Percentiles rank a stretch among this genome's conserved stretches.
Evolutionary conservation across 805 yeast species (phyloP).

Genomic region (Myxozyma melibiosi): DNA sequence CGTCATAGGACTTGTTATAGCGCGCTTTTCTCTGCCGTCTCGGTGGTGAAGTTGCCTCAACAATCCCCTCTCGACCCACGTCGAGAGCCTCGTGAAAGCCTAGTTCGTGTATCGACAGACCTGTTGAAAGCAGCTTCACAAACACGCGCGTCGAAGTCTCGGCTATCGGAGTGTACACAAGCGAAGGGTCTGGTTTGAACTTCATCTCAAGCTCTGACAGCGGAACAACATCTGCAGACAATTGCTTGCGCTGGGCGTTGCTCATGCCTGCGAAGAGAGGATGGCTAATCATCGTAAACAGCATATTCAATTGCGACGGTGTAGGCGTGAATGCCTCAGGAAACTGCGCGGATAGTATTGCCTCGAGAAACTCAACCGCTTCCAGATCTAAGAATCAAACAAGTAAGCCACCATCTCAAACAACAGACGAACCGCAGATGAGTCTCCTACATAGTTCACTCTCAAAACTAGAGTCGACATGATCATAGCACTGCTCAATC

Average conservation of each 20-base stretch:
- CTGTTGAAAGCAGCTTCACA: conserved; percentile 10
- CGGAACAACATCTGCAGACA: neutral
- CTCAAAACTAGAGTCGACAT: conserved; percentile 23
- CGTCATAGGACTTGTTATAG: neutral
- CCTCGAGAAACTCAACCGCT: conserved; percentile 23
- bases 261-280: conserved; percentile 17
- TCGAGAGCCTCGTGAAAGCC: conserved; percentile 15
- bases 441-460: conserved; percentile 27
- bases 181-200: neutral
- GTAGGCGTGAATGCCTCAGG: conserved; percentile 24
- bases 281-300: conserved; percentile 25
- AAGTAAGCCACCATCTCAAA: neutral
- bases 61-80: conserved; percentile 1
- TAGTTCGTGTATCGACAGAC: conserved; percentile 17
- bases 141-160: conserved; percentile 9
- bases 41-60: neutral
- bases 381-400: conserved; percentile 12
- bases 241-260: neutral
- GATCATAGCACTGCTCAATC: conserved; percentile 12
- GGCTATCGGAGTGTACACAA: conserved; percentile 10
- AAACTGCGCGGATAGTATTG: conserved; percentile 16
- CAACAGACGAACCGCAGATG: neutral
- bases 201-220: neutral
- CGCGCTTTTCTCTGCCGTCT: neutral
- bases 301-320: conserved; percentile 15